Evolutionary conservation across 768 basidiomycete genomes (phyloP).

Genomic region (Suillus plorans): DNA sequence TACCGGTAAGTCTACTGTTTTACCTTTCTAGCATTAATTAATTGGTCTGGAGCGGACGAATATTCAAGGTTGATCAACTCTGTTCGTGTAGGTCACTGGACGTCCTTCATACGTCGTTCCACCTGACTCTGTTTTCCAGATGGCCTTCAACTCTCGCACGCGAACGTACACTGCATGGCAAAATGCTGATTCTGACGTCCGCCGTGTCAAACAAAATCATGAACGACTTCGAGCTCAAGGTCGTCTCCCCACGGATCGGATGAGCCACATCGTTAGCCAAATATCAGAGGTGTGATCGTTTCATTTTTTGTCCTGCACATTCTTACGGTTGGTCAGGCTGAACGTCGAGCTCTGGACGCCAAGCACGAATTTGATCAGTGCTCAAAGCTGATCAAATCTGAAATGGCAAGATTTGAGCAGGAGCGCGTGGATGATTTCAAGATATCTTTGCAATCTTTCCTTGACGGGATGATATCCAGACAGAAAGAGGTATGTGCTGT

Average conservation of each 20-base stretch:
- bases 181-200: conserved; percentile 69
- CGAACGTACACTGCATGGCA: conserved; percentile 84
- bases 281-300: conserved; percentile 68
- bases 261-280: conserved; percentile 72
- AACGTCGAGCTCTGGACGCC: conserved; percentile 78
- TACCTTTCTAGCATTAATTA: conserved; percentile 3
- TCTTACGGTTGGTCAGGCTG: conserved; percentile 52
- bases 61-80: conserved; percentile 90
- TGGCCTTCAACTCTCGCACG: conserved; percentile 86
- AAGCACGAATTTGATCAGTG: conserved; percentile 89
- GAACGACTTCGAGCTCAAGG: conserved; percentile 84
- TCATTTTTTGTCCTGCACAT: background rate
- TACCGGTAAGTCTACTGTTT: conserved; percentile 46
- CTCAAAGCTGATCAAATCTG: conserved; percentile 84
- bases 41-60: conserved; percentile 63
- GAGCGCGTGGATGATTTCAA: conserved; percentile 96
- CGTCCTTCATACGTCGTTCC: background rate
- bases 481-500: conserved; percentile 69
- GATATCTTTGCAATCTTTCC: conserved; percentile 72
- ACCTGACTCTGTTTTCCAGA: conserved; percentile 38
- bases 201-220: conserved; percentile 70
- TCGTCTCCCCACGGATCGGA: conserved; percentile 63
- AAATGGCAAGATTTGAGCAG: conserved; percentile 88
- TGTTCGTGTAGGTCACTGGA: conserved; percentile 61
- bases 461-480: conserved; percentile 82